Conservation (phyloP, 2,329 filamentous ascomycete genomes). For the Plenodomus lindquistii region DNA sequence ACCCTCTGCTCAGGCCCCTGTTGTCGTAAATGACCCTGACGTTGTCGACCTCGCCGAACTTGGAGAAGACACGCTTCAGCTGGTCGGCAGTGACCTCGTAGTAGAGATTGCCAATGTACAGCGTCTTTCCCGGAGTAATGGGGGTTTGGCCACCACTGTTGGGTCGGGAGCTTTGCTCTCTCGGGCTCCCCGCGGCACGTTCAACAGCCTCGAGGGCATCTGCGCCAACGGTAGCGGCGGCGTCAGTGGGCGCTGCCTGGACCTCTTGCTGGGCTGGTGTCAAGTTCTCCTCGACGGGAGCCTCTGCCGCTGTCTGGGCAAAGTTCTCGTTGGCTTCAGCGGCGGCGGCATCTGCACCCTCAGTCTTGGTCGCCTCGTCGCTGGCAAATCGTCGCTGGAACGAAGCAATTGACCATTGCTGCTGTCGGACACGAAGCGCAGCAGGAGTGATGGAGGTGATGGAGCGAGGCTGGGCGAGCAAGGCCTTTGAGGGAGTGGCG, state of each 20-base stretch:
- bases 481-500: conserved; percentile 50
- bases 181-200: not conserved
- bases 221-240: conserved; percentile 29
- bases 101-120: conserved; percentile 72
- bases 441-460: conserved; percentile 39
- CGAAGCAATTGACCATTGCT: conserved; percentile 45
- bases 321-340: conserved; percentile 33
- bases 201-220: conserved; percentile 28
- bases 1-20: conserved; percentile 72
- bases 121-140: conserved; percentile 39
- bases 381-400: conserved; percentile 56
- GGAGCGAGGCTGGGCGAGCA: conserved; percentile 47
- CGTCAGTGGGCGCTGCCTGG: conserved; percentile 30
- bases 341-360: conserved; percentile 38
- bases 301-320: conserved; percentile 42
- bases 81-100: conserved; percentile 68
- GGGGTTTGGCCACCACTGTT: conserved; percentile 3
- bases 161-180: not conserved
- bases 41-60: conserved; percentile 60
- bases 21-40: conserved; percentile 63
- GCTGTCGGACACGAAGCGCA: conserved; percentile 38
- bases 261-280: conserved; percentile 30
- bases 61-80: conserved; percentile 61
- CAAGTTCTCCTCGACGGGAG: conserved; percentile 39
- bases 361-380: conserved; percentile 49